These are phyloP conservation scores for Russula earlei DNA, from an alignment of 768 basidiomycete species.

Conservation along the genomic window DNA sequence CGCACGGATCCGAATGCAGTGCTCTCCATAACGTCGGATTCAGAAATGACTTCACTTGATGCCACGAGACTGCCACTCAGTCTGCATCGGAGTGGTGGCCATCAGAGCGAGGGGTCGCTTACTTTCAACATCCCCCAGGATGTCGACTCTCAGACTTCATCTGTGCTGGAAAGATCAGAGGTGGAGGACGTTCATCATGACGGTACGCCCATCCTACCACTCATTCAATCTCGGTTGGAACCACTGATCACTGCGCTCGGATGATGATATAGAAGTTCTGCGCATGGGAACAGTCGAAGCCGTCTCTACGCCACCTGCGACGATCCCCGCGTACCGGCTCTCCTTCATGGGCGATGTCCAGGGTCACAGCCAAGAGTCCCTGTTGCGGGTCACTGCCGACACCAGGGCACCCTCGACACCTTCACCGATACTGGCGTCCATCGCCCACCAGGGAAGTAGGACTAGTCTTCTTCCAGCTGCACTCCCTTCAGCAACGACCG, in stretches of 20 bases:
- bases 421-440: constrained; percentile 19
- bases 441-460: background rate
- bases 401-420: background rate
- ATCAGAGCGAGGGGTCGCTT: constrained; percentile 20
- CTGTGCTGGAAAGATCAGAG: constrained; percentile 25
- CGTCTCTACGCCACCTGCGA: constrained; percentile 40
- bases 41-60: background rate
- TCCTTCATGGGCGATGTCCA: constrained; percentile 20
- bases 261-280: constrained; percentile 32
- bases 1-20: constrained; percentile 19
- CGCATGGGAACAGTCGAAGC: constrained; percentile 46
- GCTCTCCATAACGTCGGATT: constrained; percentile 18
- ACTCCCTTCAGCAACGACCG: constrained; percentile 26
- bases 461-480: constrained; percentile 17
- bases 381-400: background rate
- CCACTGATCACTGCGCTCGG: background rate
- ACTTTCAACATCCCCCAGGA: constrained; percentile 29
- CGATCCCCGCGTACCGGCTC: constrained; percentile 28
- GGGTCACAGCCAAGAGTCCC: constrained; percentile 7
- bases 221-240: background rate
- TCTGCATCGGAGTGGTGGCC: constrained; percentile 20
- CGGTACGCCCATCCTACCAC: constrained; percentile 24
- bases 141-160: constrained; percentile 29
- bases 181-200: constrained; percentile 30
- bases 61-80: constrained; percentile 25